These are phyloP conservation scores for Monoraphidium neglectum DNA, from an alignment of 139 green algal species.

Conservation along the genomic window DNA sequence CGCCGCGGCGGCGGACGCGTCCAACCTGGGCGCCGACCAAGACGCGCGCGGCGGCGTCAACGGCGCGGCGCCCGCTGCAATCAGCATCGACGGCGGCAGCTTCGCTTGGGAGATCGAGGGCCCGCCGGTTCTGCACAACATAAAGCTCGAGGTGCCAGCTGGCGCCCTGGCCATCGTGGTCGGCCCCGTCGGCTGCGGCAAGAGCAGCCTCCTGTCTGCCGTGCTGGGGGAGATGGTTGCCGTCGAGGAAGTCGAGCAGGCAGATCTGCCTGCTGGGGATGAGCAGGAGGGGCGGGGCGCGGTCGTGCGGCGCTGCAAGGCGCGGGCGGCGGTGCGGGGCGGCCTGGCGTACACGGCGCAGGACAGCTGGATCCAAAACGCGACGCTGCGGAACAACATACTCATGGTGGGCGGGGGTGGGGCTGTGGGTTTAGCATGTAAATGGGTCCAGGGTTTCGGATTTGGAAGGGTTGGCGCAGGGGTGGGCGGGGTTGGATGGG, in stretches of 20 bases:
- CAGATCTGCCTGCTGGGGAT: neutral
- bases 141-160: constrained; percentile 35
- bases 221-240: constrained; percentile 60
- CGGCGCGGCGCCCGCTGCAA: neutral
- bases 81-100: constrained; percentile 11
- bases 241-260: neutral
- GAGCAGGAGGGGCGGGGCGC: neutral
- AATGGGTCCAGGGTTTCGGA: too few species aligned
- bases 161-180: constrained; percentile 61
- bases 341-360: constrained; percentile 59
- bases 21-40: too few species aligned
- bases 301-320: neutral
- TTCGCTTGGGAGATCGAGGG: constrained; percentile 38
- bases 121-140: constrained; percentile 18
- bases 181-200: constrained; percentile 47
- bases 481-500: too few species aligned
- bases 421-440: too few species aligned
- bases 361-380: constrained; percentile 75
- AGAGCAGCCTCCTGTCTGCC: constrained; percentile 61
- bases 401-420: too few species aligned
- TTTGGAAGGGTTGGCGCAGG: too few species aligned
- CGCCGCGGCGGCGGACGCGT: neutral
- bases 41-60: neutral
- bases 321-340: constrained; percentile 33
- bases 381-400: neutral